Conservation (phyloP, 2,329 filamentous ascomycete genomes). For the Fusarium citri region DNA sequence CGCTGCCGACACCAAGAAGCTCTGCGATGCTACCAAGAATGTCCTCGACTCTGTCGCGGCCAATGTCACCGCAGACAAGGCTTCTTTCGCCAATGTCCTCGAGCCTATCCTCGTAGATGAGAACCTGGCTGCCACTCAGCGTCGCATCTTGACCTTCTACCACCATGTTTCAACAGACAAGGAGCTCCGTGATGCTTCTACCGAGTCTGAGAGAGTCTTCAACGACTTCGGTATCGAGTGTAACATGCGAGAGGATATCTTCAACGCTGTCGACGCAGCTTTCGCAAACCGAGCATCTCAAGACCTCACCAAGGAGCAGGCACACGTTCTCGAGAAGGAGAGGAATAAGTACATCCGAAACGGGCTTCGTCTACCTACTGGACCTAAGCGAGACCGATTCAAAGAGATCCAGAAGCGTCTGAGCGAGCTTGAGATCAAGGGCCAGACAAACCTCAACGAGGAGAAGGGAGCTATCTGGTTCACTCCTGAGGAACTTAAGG, state of each 20-base stretch:
- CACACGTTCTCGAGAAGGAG: constrained; percentile 81
- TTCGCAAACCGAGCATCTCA: constrained; percentile 64
- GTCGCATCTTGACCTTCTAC: constrained; percentile 81
- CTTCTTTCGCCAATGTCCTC: constrained; percentile 66
- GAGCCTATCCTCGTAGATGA: constrained; percentile 79
- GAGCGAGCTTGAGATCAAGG: constrained; percentile 78
- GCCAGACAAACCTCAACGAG: constrained; percentile 85
- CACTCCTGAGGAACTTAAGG: constrained; percentile 76
- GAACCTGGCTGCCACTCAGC: constrained; percentile 69
- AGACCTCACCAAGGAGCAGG: constrained; percentile 73
- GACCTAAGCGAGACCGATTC: constrained; percentile 79
- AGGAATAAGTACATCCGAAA: constrained; percentile 82
- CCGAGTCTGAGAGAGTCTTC: constrained; percentile 79
- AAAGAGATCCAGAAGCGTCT: constrained; percentile 88
- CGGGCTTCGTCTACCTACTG: constrained; percentile 77
- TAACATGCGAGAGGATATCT: constrained; percentile 85
- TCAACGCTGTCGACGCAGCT: constrained; percentile 71
- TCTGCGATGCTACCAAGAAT: constrained; percentile 72
- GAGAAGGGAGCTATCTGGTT: constrained; percentile 87
- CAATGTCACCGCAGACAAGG: constrained; percentile 64
- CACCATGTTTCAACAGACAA: constrained; percentile 79
- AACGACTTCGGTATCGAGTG: constrained; percentile 83
- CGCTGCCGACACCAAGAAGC: constrained; percentile 72
- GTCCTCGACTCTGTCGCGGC: constrained; percentile 76
- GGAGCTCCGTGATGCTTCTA: constrained; percentile 78